Evolutionary conservation across 805 yeast genomes (phyloP).

Genomic region (Hanseniaspora lachancei): DNA sequence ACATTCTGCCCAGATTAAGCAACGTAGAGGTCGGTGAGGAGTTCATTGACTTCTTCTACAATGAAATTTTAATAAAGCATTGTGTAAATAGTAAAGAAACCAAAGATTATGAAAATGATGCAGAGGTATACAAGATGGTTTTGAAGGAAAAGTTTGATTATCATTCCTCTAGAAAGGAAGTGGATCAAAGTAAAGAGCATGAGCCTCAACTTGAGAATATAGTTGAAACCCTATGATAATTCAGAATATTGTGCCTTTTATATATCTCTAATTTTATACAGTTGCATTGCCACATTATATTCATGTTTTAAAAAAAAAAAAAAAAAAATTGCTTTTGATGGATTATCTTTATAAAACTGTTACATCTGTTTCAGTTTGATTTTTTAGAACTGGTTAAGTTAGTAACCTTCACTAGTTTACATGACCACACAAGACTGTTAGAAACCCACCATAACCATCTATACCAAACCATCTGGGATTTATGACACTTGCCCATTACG

Average conservation of each 20-base stretch:
- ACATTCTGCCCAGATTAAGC: slow-evolving; percentile 1
- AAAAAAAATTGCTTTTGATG: too few relatives aligned
- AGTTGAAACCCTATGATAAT: not conserved
- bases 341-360: not conserved
- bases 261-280: not conserved
- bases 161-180: not conserved
- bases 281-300: too few relatives aligned
- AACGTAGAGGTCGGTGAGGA: slow-evolving; percentile 1
- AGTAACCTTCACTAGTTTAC: not conserved
- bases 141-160: not conserved
- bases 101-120: not conserved
- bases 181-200: not conserved
- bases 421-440: slow-evolving; percentile 5
- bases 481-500: slow-evolving; percentile 31
- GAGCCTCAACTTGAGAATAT: not conserved
- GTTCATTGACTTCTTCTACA: slow-evolving; percentile 1
- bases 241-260: not conserved
- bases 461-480: slow-evolving; percentile 90
- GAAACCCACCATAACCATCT: slow-evolving; percentile 74
- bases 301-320: too few relatives aligned
- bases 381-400: too few relatives aligned
- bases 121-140: not conserved
- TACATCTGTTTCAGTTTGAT: too few relatives aligned
- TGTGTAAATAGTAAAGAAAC: not conserved
- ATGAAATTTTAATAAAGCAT: slow-evolving; percentile 1